phyloP scores from a whole-genome alignment of 225 moss, liverwort and hornwort genomes.

The Pseudoscleropodium purum region DNA sequence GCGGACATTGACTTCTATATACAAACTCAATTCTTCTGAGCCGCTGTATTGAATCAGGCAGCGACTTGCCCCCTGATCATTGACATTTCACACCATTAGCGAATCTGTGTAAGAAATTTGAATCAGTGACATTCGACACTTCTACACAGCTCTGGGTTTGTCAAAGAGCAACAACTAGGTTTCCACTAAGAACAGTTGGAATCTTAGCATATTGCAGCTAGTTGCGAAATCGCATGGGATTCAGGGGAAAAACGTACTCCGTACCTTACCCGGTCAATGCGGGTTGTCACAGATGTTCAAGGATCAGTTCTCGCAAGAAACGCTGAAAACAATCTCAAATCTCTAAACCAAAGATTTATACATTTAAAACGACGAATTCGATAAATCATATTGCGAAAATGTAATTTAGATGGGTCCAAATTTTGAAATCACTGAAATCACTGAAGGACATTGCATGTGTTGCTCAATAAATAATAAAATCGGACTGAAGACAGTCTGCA shows the following conservation, averaged over 20 bases:
- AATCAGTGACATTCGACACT: background rate
- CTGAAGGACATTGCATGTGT: background rate
- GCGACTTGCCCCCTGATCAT: conserved; percentile 19
- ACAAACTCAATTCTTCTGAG: conserved; percentile 18
- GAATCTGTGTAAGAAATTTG: background rate
- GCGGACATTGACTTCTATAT: conserved; percentile 17
- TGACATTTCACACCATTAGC: background rate
- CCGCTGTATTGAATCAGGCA: conserved; percentile 19
- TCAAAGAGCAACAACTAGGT: background rate
- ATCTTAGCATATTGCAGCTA: background rate
- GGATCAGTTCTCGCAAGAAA: background rate
- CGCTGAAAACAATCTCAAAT: background rate
- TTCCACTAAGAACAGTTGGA: background rate
- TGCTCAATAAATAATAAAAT: background rate
- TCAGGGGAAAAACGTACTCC: background rate
- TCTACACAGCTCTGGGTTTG: background rate
- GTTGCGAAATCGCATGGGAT: background rate
- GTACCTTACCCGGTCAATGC: background rate
- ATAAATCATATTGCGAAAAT: background rate
- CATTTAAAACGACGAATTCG: background rate
- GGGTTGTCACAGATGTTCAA: background rate
- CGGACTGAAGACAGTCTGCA: background rate
- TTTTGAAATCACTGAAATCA: background rate
- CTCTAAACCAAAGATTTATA: too few relatives aligned
- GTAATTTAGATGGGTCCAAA: background rate